Evolutionary conservation across 441 rosid genomes (phyloP).

Genomic region (Gossypium lobatum): DNA sequence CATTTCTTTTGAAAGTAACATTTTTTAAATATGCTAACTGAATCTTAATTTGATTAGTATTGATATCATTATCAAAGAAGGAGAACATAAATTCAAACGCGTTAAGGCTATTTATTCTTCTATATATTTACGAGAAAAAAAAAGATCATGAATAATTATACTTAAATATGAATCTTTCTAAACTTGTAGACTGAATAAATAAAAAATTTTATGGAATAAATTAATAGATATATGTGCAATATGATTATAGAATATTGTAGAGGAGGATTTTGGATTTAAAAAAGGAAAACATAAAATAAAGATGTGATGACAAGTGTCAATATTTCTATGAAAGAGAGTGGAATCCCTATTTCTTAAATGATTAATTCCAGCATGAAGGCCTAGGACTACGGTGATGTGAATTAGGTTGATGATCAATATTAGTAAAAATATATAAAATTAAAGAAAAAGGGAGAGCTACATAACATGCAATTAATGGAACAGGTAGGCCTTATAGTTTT

Average conservation of each 20-base stretch:
- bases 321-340: neutral
- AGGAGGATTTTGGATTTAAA: neutral
- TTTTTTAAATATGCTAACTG: no score
- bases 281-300: neutral
- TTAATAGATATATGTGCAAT: no score
- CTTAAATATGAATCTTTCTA: no score
- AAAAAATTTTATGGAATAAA: no score
- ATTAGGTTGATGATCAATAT: neutral
- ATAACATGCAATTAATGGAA: conserved; percentile 9
- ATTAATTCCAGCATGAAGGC: neutral
- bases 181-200: no score
- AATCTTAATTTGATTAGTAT: no score
- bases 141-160: no score
- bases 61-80: no score
- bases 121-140: no score
- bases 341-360: neutral
- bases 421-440: neutral
- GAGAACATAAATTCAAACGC: no score
- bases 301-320: neutral
- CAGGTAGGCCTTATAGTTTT: conserved; percentile 2
- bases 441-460: neutral
- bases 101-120: no score
- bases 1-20: no score
- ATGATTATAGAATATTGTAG: neutral
- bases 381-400: neutral